Evolutionary conservation across 148 eudicot genomes (phyloP), one percentile per base, ranked within the genome.

Genomic region (Persicaria maculosa): DNA sequence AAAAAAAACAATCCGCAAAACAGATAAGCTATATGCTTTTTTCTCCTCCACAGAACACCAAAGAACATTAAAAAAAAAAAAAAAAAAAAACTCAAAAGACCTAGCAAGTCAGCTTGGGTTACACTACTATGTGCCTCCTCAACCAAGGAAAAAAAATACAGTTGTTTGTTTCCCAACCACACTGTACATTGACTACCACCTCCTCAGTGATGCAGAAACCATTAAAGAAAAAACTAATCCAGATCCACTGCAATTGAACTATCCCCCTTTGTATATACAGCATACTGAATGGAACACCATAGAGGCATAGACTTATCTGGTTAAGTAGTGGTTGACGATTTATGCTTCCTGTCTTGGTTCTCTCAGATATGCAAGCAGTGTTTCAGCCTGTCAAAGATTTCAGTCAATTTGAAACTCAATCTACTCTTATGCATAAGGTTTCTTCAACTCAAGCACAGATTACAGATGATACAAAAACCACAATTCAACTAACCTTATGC

Each of bases 291-390:
- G 65, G 9, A 22, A 59, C 7, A 22, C 65, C 25, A 22, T 22
- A 22, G 25, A 22, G 25, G 25, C 65, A 59, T 36, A 59, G 25
- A 12, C 25, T 20, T 9, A 59, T 20, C 65, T 59, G 40, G 12
- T 59, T 40, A 59, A 1, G 65, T 4, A 22, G 40, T 59, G 31
- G 93, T 87, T 61, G 86, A 68, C 9, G 92, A 86, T 72, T 31
- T 89, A 91, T 80, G 78, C 91, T 81, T 82, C 90, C 74, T 87
- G 90, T 73, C 98, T 87, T 61, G 93, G 85, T 84, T 92, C 98
- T 80, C 98, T 92, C 84, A 95, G 62, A 77, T 85, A 86, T 62
- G 83, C 86, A 43, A 95, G 90, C 79, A 95, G 85, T 0, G 85
- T 87, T 80, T 90, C 97, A 67, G 98, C 98, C 97, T 95, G 67